phyloP scores from a whole-genome alignment of 345 rosid species.

The Eucalyptus rudis region DNA sequence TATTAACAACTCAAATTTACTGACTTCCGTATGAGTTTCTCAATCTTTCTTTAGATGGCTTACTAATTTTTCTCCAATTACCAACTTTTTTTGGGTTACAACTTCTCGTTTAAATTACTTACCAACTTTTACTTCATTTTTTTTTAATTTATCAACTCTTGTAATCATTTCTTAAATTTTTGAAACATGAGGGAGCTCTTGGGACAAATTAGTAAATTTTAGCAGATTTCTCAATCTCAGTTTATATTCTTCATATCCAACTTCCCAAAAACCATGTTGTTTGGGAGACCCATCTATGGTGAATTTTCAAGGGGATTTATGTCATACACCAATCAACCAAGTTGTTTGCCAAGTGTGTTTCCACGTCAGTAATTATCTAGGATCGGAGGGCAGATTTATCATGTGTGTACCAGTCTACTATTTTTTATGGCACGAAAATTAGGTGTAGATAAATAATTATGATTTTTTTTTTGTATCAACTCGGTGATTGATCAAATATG shows the following conservation, averaged over 20 bases:
- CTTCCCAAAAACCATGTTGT: neutral
- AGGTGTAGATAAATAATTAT: neutral
- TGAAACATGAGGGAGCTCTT: neutral
- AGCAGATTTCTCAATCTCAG: neutral
- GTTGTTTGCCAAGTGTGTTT: neutral
- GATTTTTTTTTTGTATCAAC: neutral
- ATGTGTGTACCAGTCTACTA: fast-evolving
- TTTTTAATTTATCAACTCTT: neutral
- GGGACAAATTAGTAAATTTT: neutral
- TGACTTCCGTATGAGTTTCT: neutral
- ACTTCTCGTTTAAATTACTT: neutral
- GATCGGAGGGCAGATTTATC: neutral
- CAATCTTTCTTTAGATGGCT: neutral
- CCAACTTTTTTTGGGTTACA: neutral
- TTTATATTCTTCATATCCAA: neutral
- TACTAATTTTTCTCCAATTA: neutral
- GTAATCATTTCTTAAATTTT: neutral
- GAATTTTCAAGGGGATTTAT: neutral
- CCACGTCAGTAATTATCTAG: neutral
- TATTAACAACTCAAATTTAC: neutral
- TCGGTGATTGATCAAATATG: fast-evolving
- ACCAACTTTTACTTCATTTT: neutral
- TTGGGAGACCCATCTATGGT: neutral
- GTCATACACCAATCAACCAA: neutral
- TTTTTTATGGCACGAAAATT: neutral